phyloP scores from a whole-genome alignment of 257 asterid genomes.

The Primulina huaijiensis region DNA sequence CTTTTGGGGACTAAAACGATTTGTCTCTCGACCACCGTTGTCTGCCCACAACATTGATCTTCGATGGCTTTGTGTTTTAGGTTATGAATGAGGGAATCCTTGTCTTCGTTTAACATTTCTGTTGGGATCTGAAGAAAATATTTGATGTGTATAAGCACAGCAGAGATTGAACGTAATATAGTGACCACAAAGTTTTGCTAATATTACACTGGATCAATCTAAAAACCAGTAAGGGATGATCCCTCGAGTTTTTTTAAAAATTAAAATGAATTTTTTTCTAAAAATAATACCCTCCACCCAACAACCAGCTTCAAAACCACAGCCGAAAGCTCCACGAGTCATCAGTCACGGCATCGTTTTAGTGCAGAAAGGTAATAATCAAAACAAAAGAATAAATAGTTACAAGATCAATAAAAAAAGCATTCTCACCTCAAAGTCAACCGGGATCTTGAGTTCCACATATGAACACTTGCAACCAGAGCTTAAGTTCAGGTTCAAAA shows the following conservation, averaged over 20 bases:
- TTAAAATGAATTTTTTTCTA: no score
- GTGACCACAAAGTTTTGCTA: not conserved
- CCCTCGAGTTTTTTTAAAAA: no score
- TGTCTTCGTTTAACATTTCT: conserved; percentile 40
- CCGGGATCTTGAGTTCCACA: conserved; percentile 58
- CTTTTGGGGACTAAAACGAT: conserved; percentile 52
- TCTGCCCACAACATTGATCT: conserved; percentile 72
- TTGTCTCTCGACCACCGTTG: conserved; percentile 54
- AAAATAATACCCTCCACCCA: no score
- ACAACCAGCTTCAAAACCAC: no score
- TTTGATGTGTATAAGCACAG: not conserved
- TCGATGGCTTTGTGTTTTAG: conserved; percentile 54
- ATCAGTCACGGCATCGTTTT: not conserved
- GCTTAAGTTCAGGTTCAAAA: conserved; percentile 60
- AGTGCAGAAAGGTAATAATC: not conserved
- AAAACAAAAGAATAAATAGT: not conserved
- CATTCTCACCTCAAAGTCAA: conserved; percentile 68
- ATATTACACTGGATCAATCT: not conserved
- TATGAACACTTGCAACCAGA: conserved; percentile 77
- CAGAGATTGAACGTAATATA: not conserved
- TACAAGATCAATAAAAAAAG: not conserved
- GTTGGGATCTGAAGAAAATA: conserved; percentile 41
- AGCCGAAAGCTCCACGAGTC: no score
- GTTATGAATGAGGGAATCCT: conserved; percentile 46
- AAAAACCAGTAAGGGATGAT: not conserved